Percentiles rank a stretch among this genome's conserved stretches.
phyloP scores from a whole-genome alignment of 768 basidiomycete genomes.

The Atractiella rhizophila region DNA sequence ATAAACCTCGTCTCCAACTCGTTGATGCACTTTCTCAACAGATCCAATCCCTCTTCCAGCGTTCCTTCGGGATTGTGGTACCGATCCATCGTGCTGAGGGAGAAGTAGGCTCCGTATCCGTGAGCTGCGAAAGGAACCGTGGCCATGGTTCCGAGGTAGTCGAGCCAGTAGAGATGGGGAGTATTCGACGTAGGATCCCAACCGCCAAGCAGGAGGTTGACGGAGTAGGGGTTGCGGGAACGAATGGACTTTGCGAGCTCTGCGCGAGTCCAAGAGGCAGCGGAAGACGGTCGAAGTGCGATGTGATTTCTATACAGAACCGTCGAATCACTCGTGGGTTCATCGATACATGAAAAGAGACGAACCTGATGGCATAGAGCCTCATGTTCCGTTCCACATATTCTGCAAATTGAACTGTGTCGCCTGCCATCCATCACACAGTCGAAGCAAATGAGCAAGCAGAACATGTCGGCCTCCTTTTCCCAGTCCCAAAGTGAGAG shows the following conservation, averaged over 20 bases:
- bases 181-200: slow-evolving; percentile 44
- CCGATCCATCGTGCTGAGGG: slow-evolving; percentile 67
- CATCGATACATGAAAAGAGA: too few relatives aligned
- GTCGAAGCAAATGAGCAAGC: too few relatives aligned
- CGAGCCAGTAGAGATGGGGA: slow-evolving; percentile 80
- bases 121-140: slow-evolving; percentile 82
- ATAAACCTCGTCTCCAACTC: slow-evolving; percentile 66
- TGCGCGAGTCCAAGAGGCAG: slow-evolving; percentile 84
- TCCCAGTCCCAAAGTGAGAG: slow-evolving; percentile 1
- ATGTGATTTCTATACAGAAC: slow-evolving; percentile 59
- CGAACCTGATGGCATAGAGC: slow-evolving; percentile 67
- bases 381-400: slow-evolving; percentile 87
- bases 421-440: slow-evolving; percentile 50
- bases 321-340: too few relatives aligned
- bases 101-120: slow-evolving; percentile 84
- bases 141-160: slow-evolving; percentile 74
- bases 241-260: slow-evolving; percentile 69
- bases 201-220: slow-evolving; percentile 79
- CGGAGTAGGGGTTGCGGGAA: slow-evolving; percentile 61
- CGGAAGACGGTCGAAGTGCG: slow-evolving; percentile 64
- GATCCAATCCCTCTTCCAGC: slow-evolving; percentile 60
- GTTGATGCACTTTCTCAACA: slow-evolving; percentile 59
- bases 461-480: neutral
- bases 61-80: slow-evolving; percentile 75
- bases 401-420: slow-evolving; percentile 89